Evolutionary conservation across 176 grass and related monocot genomes (phyloP).

Genomic region (Coix lacrymajobi): DNA sequence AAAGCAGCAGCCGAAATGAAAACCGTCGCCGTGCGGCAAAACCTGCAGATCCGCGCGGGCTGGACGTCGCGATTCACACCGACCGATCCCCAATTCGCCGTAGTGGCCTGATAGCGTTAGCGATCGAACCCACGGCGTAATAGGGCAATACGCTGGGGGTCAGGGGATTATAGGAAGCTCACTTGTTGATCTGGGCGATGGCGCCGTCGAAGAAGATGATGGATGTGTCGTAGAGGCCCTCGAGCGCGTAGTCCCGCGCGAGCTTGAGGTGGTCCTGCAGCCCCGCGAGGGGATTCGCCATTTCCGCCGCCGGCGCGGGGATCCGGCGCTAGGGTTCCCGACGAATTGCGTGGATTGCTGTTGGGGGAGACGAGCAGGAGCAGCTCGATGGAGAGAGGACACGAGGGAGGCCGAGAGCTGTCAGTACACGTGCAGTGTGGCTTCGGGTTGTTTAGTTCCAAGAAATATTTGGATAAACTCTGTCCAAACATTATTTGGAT

Average conservation of each 20-base stretch:
- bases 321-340: constrained; percentile 22
- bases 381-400: background rate
- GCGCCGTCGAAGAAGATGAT: constrained; percentile 99
- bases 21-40: background rate
- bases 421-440: background rate
- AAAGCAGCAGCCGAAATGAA: background rate
- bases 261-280: constrained; percentile 98
- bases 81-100: background rate
- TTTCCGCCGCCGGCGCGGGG: constrained; percentile 8
- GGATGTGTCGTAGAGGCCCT: constrained; percentile 98
- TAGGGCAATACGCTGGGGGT: background rate
- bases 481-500: too few species aligned
- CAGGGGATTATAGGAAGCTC: background rate
- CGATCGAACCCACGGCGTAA: background rate
- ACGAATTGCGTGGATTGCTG: background rate
- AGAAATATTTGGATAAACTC: too few species aligned
- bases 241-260: constrained; percentile 87
- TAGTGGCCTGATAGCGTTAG: background rate
- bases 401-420: background rate
- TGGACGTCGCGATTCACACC: background rate
- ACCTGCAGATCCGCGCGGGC: constrained; percentile 10
- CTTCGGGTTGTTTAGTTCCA: too few species aligned
- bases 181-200: constrained; percentile 99
- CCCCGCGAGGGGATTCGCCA: constrained; percentile 72
- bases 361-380: background rate